phyloP scores from a whole-genome alignment of 768 basidiomycete genomes.

The Punctularia strigosozonata region DNA sequence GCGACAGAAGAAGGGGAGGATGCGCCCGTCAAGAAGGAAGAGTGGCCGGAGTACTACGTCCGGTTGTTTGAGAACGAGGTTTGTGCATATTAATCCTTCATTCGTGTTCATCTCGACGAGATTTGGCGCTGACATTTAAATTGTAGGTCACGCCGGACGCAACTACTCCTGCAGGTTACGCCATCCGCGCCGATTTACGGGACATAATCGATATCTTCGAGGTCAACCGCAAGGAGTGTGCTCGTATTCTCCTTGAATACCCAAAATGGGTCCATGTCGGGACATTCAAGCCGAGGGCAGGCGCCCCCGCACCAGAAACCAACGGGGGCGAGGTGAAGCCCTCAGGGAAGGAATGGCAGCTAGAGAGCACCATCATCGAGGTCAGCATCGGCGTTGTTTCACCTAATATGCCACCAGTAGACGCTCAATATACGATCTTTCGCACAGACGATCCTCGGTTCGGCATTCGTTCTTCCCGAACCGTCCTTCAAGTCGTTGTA shows the following conservation, averaged over 20 bases:
- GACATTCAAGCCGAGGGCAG: constrained; percentile 75
- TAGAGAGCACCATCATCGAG: constrained; percentile 85
- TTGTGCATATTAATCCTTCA: constrained; percentile 8
- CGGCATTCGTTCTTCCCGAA: constrained; percentile 67
- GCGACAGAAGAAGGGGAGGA: constrained; percentile 61
- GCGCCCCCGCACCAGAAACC: constrained; percentile 35
- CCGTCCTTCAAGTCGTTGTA: constrained; percentile 72
- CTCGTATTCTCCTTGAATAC: constrained; percentile 73
- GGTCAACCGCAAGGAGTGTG: constrained; percentile 92
- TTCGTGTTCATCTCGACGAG: background rate
- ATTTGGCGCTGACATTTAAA: no score
- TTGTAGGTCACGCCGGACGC: constrained; percentile 70
- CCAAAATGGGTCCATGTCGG: constrained; percentile 75
- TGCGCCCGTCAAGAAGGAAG: constrained; percentile 65
- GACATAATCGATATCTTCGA: constrained; percentile 87
- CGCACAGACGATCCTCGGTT: constrained; percentile 58
- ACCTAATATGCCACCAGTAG: background rate
- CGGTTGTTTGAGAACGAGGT: constrained; percentile 54
- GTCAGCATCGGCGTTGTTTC: constrained; percentile 23
- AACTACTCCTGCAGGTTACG: constrained; percentile 64
- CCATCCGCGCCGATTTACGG: constrained; percentile 58
- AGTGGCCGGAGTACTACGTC: constrained; percentile 68
- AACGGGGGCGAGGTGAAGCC: constrained; percentile 34
- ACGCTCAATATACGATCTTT: constrained; percentile 1
- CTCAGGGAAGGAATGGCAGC: constrained; percentile 75